Evolutionary conservation across 2,329 filamentous ascomycete species (phyloP).

Genomic region (Fusarium verticillioides): DNA sequence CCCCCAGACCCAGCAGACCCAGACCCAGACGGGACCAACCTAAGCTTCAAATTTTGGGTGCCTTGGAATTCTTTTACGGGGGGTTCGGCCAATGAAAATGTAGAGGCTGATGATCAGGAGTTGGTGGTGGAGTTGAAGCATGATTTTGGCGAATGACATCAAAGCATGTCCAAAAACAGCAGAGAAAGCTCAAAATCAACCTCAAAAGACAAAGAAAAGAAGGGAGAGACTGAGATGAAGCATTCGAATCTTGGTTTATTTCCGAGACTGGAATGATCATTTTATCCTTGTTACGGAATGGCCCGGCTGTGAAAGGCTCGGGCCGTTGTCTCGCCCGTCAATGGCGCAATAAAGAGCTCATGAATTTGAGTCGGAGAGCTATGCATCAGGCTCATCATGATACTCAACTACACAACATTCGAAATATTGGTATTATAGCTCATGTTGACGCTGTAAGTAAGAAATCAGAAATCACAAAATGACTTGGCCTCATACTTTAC

Average conservation of each 20-base stretch:
- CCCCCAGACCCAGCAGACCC: slow-evolving; percentile 15
- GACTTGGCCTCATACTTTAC: slow-evolving; percentile 6
- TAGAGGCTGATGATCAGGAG: background rate
- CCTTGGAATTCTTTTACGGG: background rate
- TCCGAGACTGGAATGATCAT: slow-evolving; percentile 38
- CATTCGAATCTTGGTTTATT: slow-evolving; percentile 2
- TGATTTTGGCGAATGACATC: slow-evolving; percentile 28
- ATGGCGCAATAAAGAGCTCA: slow-evolving; percentile 34
- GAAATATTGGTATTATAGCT: slow-evolving; percentile 98
- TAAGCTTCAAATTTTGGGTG: slow-evolving; percentile 18
- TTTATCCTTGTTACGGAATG: slow-evolving; percentile 38
- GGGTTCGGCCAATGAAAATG: slow-evolving; percentile 7
- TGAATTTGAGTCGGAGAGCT: slow-evolving; percentile 25
- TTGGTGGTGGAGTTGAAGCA: slow-evolving; percentile 1
- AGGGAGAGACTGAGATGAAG: slow-evolving; percentile 29
- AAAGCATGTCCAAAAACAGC: slow-evolving; percentile 26
- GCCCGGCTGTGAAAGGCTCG: slow-evolving; percentile 31
- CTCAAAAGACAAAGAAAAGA: slow-evolving; percentile 13
- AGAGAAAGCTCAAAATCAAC: slow-evolving; percentile 27
- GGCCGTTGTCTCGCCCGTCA: slow-evolving; percentile 37
- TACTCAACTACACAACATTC: slow-evolving; percentile 64
- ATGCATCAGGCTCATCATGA: slow-evolving; percentile 40
- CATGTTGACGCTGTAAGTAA: slow-evolving; percentile 86
- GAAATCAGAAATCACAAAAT: accelerated
- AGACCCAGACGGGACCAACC: slow-evolving; percentile 16